Evolutionary conservation across 73 alveolate species (phyloP), one percentile per base, ranked within the genome.

Genomic region (Paramecium sonneborni): DNA sequence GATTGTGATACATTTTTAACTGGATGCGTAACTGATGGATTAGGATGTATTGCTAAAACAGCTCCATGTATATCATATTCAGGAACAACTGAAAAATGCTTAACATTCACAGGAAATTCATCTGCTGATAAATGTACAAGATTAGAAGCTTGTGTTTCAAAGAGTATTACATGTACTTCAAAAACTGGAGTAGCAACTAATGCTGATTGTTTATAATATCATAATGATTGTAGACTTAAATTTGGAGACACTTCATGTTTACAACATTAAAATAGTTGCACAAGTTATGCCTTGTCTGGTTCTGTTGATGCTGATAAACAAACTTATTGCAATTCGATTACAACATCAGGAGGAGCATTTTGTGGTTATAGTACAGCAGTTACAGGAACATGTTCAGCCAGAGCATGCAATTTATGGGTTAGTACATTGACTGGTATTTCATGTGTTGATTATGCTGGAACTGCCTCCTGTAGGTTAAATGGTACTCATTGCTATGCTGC

Each of bases 1-100:
- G 87, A 35, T 74, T 74, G 87, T 18, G 10, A 6, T 74, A 74
- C 87, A 28, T 74, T 74, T 74, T 74, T 74, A 39, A 11, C 62
- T 12, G 67, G 18, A 2, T 74, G 87, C 32, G 87, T 74, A 5
- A 74, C 87, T 15, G 32, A 74, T 6, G 87, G 87, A 74, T 18
- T 32, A 35, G 87, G 87, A 74, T 74, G 87, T 74, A 39, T 37
- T 74, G 41, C 5, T 18, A 32, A 32, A 14, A 74, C 87, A 35
- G 10, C 87, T 2, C 1, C 1, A 14, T 74, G 87, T 10, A 1
- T 67, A 0, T 6, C 62, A 37, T 74, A 34, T 39, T 15, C 1
- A 74, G 87, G 87, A n/a, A 39, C 23, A 74, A 23, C 58, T 3
- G 87, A 14, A 0, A 34, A 21, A 12, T 74, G 87, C 20, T 10